Base-by-base conservation (phyloP, 768 basidiomycete species). In the Amanita pallidorosea region DNA sequence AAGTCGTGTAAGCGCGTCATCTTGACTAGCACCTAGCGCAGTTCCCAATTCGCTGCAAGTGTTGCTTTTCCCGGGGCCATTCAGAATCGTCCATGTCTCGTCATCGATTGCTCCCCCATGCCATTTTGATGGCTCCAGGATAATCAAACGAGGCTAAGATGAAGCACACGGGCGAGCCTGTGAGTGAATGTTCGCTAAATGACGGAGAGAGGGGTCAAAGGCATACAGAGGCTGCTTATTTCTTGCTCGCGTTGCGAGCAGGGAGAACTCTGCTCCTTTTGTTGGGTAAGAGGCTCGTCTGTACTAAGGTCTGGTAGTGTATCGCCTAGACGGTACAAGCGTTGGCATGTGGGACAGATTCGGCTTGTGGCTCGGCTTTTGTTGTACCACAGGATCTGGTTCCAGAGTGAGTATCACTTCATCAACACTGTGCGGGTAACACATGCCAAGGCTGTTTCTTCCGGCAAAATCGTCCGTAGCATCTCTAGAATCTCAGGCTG, bases 341-440 rank as follows among this genome's bases (percentile, higher is more conserved):
- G 68, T 61, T 80, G 77, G 59, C 88, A 91, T 0, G 85, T 76
- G 2, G 88, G 88, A 58, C 88, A 91, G 47, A 90, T 74, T 23
- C 88, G 79, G 49, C 80, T 76, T 8, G 70, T 74, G 5, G 73
- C 63, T 2, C 88, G 76, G 60, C 84, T 88, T 66, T 88, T 88
- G 70, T 91, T 91, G 59, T 90, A 89, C 87, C 87, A 90, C 11
- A 89, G 57, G 8, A 85, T 80, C 86, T 87, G 54, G n/a, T 3
- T 13, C 15, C 12, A 42, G 9, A 17, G 7, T 37, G 5, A 34
- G 33, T 22, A 12, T 7, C 23, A 29, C 33, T 7, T 47, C 37
- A 51, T 17, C 1, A 17, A 18, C 42, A 50, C 31, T 38, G n/a
- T 15, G 17, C 9, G 41, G 35, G 34, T 50, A 6, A 29, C 11